Conservation (phyloP, 495 filamentous ascomycete species). For the Penicillium subrubescens region DNA sequence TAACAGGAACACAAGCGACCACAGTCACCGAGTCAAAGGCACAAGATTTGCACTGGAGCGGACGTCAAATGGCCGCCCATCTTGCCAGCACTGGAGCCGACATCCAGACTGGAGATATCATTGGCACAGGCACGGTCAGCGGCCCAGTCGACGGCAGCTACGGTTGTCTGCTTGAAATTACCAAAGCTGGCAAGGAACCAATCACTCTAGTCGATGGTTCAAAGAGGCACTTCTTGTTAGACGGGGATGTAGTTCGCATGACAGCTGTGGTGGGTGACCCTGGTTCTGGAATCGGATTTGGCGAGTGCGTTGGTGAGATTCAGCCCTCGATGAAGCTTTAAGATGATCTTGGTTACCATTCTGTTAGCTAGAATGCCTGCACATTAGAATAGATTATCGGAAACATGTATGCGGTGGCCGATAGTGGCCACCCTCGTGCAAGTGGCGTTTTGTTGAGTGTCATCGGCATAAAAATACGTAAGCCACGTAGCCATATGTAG, state of each 20-base stretch:
- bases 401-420: too few relatives aligned
- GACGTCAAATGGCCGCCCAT: conserved; percentile 85
- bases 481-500: too few relatives aligned
- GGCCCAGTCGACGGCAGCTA: conserved; percentile 56
- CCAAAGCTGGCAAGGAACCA: conserved; percentile 59
- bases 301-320: conserved; percentile 61
- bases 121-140: conserved; percentile 84
- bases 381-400: neutral
- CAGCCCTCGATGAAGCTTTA: conserved; percentile 26
- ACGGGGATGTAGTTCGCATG: conserved; percentile 75
- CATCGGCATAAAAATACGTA: too few relatives aligned
- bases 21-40: conserved; percentile 62
- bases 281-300: conserved; percentile 63
- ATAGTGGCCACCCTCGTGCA: too few relatives aligned
- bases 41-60: conserved; percentile 74
- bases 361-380: neutral
- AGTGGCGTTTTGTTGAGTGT: too few relatives aligned
- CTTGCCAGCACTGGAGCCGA: conserved; percentile 76
- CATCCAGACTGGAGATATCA: conserved; percentile 72
- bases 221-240: conserved; percentile 67
- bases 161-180: conserved; percentile 77
- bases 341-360: neutral
- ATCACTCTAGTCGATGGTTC: conserved; percentile 57
- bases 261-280: conserved; percentile 59
- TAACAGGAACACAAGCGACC: conserved; percentile 55